Percentiles rank a stretch among this genome's conserved stretches.
phyloP scores from a whole-genome alignment of 2,329 filamentous ascomycete genomes.

The Xylariaceae sp. region DNA sequence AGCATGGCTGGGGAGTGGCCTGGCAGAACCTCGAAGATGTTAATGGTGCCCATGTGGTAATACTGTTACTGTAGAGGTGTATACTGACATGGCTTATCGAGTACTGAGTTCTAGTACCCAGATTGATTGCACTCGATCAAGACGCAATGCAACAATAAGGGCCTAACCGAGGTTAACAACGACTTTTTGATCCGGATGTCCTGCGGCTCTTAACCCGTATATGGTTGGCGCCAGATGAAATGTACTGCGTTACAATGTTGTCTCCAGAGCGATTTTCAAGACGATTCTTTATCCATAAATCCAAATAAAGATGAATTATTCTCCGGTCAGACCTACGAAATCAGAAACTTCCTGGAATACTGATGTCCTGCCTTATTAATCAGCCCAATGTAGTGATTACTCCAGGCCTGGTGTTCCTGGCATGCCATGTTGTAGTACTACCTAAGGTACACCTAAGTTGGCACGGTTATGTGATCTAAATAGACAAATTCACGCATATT shows the following conservation, averaged over 20 bases:
- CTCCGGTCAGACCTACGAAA: background rate
- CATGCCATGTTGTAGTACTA: too few species aligned
- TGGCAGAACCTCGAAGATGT: background rate
- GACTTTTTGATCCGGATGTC: constrained; percentile 6
- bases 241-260: constrained; percentile 6
- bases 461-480: too few species aligned
- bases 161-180: constrained; percentile 9
- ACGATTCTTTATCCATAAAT: background rate
- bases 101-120: constrained; percentile 6
- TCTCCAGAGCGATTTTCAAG: constrained; percentile 3
- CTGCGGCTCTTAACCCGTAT: constrained; percentile 6
- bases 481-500: too few species aligned
- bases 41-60: constrained; percentile 22
- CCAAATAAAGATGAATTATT: background rate
- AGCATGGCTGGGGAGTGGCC: background rate
- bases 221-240: constrained; percentile 4
- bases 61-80: constrained; percentile 31
- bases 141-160: constrained; percentile 10
- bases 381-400: too few species aligned
- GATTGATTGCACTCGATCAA: constrained; percentile 10
- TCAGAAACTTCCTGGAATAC: too few species aligned
- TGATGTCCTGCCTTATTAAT: too few species aligned
- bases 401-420: too few species aligned
- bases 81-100: constrained; percentile 35
- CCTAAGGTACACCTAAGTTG: too few species aligned